These are phyloP conservation scores for Yamadazyma pseudoaaseri DNA, from an alignment of 1,139 yeast genomes.

Conservation along the genomic window DNA sequence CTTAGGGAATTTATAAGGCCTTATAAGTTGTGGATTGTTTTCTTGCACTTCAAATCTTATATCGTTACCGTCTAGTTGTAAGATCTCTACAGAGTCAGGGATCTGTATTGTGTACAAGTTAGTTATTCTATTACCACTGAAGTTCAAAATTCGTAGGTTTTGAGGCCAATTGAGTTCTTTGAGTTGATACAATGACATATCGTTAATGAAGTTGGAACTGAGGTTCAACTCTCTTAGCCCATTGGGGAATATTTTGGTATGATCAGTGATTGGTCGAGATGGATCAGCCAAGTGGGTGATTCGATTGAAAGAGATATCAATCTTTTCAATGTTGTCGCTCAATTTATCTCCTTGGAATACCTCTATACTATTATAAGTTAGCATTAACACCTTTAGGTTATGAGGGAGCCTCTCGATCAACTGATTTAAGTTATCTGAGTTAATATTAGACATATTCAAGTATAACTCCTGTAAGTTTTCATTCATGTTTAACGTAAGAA, in stretches of 20 bases:
- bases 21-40: conserved; percentile 2
- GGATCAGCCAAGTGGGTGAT: conserved; percentile 5
- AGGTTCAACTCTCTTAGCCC: conserved; percentile 6
- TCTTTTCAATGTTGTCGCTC: conserved; percentile 26
- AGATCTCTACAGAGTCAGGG: conserved; percentile 9
- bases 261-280: conserved; percentile 20
- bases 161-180: conserved; percentile 7
- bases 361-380: conserved; percentile 27
- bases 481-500: conserved; percentile 20
- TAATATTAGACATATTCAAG: conserved; percentile 31
- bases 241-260: conserved; percentile 4
- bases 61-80: conserved; percentile 7
- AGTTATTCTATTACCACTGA: conserved; percentile 11
- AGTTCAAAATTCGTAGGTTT: conserved; percentile 11
- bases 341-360: conserved; percentile 15
- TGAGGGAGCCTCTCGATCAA: conserved; percentile 18
- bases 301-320: conserved; percentile 21
- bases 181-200: conserved; percentile 3
- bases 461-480: conserved; percentile 21
- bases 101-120: conserved; percentile 11
- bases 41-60: conserved; percentile 4
- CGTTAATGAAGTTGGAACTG: conserved; percentile 6
- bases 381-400: conserved; percentile 30
- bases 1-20: conserved; percentile 21
- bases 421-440: conserved; percentile 7